A percentile compares a stretch with the other conserved stretches of the same genome.
phyloP scores from a whole-genome alignment of 2,329 filamentous ascomycete genomes.

The Pseudogymnoascus sp. region DNA sequence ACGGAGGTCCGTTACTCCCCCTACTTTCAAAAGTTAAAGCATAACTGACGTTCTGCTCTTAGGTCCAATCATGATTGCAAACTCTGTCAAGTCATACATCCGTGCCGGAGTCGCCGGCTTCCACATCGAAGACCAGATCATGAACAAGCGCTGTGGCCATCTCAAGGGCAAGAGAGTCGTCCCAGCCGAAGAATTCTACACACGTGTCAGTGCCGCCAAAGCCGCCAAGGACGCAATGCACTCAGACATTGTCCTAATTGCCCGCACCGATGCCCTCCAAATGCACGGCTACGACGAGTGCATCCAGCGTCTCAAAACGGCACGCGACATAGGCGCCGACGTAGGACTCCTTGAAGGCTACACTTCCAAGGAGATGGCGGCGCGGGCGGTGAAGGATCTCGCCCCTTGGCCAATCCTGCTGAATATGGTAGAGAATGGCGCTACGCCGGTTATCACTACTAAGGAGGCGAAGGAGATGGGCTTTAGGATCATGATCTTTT shows the following conservation, averaged over 20 bases:
- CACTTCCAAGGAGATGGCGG: conserved; percentile 41
- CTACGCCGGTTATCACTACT: conserved; percentile 45
- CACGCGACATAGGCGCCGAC: conserved; percentile 49
- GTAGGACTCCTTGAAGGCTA: conserved; percentile 54
- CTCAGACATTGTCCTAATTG: conserved; percentile 56
- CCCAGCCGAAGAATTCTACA: conserved; percentile 39
- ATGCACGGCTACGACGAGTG: conserved; percentile 50
- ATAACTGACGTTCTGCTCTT: no score
- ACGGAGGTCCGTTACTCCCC: conserved; percentile 33
- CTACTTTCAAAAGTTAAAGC: no score
- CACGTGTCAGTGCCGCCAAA: conserved; percentile 49
- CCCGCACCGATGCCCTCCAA: conserved; percentile 55
- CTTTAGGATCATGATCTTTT: conserved; percentile 53
- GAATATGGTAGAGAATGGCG: conserved; percentile 51
- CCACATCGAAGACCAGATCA: conserved; percentile 56
- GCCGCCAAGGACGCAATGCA: conserved; percentile 41
- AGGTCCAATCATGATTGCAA: conserved; percentile 43
- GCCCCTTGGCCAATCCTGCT: conserved; percentile 44
- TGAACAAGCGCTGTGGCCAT: conserved; percentile 60
- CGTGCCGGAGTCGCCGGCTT: conserved; percentile 50
- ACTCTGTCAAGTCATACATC: conserved; percentile 46
- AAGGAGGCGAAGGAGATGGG: conserved; percentile 48
- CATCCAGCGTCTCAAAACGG: conserved; percentile 41
- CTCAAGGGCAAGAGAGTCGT: conserved; percentile 54
- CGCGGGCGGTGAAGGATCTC: conserved; percentile 38